Evolutionary conservation across 768 basidiomycete species (phyloP), one percentile per base, ranked within the genome.

Genomic region (Infundibulicybe gibba): DNA sequence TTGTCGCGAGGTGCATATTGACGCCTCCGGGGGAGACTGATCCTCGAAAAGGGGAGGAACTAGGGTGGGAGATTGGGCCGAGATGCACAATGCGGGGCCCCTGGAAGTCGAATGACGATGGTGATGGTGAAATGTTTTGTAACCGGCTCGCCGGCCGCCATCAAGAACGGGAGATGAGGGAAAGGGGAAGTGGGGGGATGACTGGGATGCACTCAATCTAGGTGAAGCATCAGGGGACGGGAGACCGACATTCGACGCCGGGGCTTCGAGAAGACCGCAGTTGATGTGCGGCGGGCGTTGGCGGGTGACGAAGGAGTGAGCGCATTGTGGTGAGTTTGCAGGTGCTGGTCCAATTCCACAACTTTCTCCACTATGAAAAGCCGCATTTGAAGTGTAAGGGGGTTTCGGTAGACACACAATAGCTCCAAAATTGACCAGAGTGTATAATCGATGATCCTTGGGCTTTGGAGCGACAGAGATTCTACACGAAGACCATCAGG

Each of bases 391-490:
- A 85, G 64, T 44, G 76, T 65, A 21, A 90, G 69, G 1, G 87
- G 85, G 33, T 67, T 80, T 14, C 83, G 74, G 54, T 75, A 78
- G 1, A 79, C 71, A 51, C 80, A 85, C 14, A 85, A 60, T 45
- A 86, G 71, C 54, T 88, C 84, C 20, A 89, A 63, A 21, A 82
- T 60, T 3, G 87, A 89, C 87, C 87, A 89, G 1, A 84, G 67
- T 8, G 79, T 65, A 53, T 87, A 90, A 59, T 90, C 88, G 5
- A 87, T 66, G 19, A 85, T 65, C 21, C 85, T 73, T 3, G 85
- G 85, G 35, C 63, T 65, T 21, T 56, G 54, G 41, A 61, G 57
- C 37, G 57, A 46, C 43, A 49, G 55, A 2, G 25, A 3, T 25
- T 25, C 51, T 46, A 53, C 51, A 54, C 35, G 55, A 64, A 42